Conservation (phyloP, 352 stramenopile species). For the Phytophthora hybrid region DNA sequence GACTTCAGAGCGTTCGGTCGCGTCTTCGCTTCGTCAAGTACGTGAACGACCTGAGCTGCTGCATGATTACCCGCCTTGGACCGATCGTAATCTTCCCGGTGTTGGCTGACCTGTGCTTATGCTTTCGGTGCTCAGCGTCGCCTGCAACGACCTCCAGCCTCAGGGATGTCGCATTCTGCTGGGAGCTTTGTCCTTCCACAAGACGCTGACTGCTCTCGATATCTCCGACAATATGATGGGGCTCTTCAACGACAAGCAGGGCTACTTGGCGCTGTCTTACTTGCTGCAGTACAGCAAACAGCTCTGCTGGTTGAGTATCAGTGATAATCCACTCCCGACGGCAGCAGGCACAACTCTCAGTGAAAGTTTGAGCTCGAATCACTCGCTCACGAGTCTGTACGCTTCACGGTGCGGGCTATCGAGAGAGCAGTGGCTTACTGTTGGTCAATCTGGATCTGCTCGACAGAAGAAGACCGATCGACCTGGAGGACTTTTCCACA, state of each 20-base stretch:
- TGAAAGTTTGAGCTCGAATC: constrained; percentile 39
- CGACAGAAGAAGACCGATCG: background rate
- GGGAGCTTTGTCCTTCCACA: constrained; percentile 57
- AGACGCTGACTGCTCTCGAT: constrained; percentile 61
- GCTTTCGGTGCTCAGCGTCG: constrained; percentile 40
- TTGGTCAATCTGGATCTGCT: background rate
- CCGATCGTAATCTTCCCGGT: background rate
- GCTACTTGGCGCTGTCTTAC: constrained; percentile 62
- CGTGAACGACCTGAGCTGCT: constrained; percentile 4
- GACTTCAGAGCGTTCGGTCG: constrained; percentile 63
- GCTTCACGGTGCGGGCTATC: constrained; percentile 39
- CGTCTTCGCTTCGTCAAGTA: constrained; percentile 62
- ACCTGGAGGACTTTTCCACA: constrained; percentile 21
- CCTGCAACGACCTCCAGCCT: constrained; percentile 61
- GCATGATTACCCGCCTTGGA: background rate
- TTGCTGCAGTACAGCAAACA: constrained; percentile 55
- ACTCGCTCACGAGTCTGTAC: constrained; percentile 52
- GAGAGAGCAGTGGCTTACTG: constrained; percentile 11
- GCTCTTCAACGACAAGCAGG: constrained; percentile 66
- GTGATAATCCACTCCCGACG: constrained; percentile 45
- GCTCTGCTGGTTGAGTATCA: constrained; percentile 59
- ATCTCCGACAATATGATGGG: constrained; percentile 64
- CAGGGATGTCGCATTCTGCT: constrained; percentile 69
- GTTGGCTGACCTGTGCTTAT: background rate
- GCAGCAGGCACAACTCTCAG: constrained; percentile 26